These are phyloP conservation scores for Ogataea methanolica DNA, from an alignment of 805 yeast species.

Conservation along the genomic window DNA sequence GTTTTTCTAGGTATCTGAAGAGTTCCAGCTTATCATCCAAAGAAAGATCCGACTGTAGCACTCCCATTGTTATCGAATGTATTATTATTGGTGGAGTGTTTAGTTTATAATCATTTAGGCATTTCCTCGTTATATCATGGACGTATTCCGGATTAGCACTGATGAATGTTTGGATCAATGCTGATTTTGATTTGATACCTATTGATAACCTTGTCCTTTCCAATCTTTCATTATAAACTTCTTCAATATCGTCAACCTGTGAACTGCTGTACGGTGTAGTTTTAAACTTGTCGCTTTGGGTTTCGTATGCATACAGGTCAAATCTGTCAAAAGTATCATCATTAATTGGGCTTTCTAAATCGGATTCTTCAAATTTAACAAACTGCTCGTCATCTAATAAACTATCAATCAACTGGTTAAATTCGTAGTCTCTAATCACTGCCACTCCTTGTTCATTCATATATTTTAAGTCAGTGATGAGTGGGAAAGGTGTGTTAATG, in stretches of 20 bases:
- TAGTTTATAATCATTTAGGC: slow-evolving; percentile 17
- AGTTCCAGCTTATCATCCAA: slow-evolving; percentile 16
- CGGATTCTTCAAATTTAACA: slow-evolving; percentile 1
- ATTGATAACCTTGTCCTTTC: slow-evolving; percentile 9
- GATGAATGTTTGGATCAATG: slow-evolving; percentile 14
- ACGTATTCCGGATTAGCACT: slow-evolving; percentile 10
- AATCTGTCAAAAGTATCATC: slow-evolving; percentile 1
- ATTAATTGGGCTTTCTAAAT: neutral
- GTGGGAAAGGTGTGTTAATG: neutral
- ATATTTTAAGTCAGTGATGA: too few species aligned
- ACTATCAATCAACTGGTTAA: neutral
- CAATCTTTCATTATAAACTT: slow-evolving; percentile 7
- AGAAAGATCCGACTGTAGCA: slow-evolving; percentile 9
- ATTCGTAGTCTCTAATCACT: neutral
- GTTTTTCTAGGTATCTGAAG: slow-evolving; percentile 20
- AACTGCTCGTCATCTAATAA: slow-evolving; percentile 1
- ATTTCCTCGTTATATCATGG: slow-evolving; percentile 10
- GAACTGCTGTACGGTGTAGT: too few species aligned
- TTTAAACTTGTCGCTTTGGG: too few species aligned
- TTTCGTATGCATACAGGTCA: neutral
- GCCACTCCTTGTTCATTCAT: neutral
- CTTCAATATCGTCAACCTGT: neutral
- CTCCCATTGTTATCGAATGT: slow-evolving; percentile 24
- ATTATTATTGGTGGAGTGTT: slow-evolving; percentile 21
- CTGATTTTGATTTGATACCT: slow-evolving; percentile 16